Evolutionary conservation across 2,329 filamentous ascomycete species (phyloP), one percentile per base, ranked within the genome.

Genomic region (Cladosporium sp.): DNA sequence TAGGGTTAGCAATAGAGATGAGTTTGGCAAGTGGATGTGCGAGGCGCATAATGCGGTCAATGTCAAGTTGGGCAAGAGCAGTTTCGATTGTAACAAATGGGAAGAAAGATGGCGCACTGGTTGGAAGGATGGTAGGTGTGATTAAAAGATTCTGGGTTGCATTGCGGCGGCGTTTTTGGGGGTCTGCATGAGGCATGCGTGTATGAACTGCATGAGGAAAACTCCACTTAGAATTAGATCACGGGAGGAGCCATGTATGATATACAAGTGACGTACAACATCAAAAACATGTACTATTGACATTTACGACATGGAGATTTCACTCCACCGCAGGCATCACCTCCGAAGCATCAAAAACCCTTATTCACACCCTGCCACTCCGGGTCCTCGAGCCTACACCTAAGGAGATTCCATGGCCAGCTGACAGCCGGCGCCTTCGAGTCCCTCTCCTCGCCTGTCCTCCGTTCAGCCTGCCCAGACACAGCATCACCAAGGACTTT

Each of bases 41-140:
- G 84, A 87, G 63, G 88, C 88, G 54, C 88, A 95, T 69, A 95
- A 95, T 70, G 87, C 88, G 22, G 88, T 95, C 40, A 95, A 95
- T 69, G 76, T 77, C 54, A 97, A 96, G 75, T 70, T 99, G 60
- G 93, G 93, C 43, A 99, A 99, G 79, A 78, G 81, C 53, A 79
- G 80, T 60, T 99, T 99, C 72, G 90, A 99, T 76, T 99, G 93
- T 72, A 76, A 75, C 50, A 81, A 77, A 62, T 97, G 93, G 92
- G 85, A 96, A 68, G 88, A 97, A 77, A 80, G 93, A 68, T 99
- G 93, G 93, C 79, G 87, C 71, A 93, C 87, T 1, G 93, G 93
- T 0, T 96, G 88, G 85, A 81, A 77, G 66, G 83, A 86, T 73
- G 83, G 83, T 17, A 72, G 82, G 51, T 86, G 83, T 67, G 82